Conservation (phyloP, 2,329 filamentous ascomycete species). For the Onygenales sp. region DNA sequence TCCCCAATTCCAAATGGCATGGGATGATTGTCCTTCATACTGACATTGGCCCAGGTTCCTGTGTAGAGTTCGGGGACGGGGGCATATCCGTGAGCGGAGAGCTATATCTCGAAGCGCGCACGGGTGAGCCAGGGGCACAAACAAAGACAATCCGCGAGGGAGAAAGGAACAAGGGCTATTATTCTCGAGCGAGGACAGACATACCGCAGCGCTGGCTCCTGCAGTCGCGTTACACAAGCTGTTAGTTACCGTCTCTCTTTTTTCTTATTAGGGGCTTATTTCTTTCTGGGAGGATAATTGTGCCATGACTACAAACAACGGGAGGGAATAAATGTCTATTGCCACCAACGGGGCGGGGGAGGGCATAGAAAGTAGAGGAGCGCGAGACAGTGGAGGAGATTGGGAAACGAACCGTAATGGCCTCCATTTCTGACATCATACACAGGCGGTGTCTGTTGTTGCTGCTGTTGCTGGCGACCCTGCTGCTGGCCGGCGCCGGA, state of each 20-base stretch:
- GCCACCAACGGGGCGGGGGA: too few species aligned
- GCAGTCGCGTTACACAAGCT: conserved; percentile 8
- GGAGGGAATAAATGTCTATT: too few species aligned
- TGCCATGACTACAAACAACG: too few species aligned
- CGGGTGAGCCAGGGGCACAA: not conserved
- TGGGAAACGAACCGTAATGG: conserved; percentile 57
- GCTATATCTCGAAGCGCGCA: conserved; percentile 42
- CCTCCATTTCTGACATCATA: conserved; percentile 67
- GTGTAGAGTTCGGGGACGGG: conserved; percentile 87
- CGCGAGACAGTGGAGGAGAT: not conserved
- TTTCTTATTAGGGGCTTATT: not conserved
- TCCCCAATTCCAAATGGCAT: too few species aligned
- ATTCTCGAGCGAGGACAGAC: conserved; percentile 19
- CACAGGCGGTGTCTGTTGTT: conserved; percentile 52
- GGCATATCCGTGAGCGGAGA: conserved; percentile 77
- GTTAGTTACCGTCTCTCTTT: not conserved
- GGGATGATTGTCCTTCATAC: conserved; percentile 19
- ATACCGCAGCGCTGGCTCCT: conserved; percentile 62
- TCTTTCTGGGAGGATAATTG: not conserved
- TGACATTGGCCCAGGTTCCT: conserved; percentile 88
- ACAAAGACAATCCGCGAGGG: not conserved
- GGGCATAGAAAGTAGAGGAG: too few species aligned
- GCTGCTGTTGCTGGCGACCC: conserved; percentile 37
- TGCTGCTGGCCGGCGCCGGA: conserved; percentile 6
- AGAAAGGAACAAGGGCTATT: not conserved